These are phyloP conservation scores for Fomitopsis schrenkii DNA, from an alignment of 1,284 basidiomycete genomes.

Conservation along the genomic window DNA sequence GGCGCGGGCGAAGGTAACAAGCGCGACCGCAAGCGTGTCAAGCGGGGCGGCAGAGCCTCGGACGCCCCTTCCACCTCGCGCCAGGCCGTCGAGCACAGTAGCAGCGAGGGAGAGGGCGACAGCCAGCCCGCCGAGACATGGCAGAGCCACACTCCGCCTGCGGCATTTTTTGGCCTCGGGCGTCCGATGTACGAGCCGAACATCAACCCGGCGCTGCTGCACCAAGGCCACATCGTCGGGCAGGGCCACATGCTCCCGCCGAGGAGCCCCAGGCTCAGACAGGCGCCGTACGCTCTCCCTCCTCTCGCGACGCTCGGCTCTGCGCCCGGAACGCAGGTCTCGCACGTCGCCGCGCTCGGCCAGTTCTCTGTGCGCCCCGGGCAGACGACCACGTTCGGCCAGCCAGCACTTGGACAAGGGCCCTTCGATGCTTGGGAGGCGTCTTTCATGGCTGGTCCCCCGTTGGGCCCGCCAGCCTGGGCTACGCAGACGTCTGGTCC, in stretches of 20 bases:
- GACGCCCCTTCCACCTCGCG: background rate
- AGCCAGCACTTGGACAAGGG: background rate
- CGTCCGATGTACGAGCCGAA: background rate
- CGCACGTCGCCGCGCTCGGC: background rate
- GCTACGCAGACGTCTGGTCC: background rate
- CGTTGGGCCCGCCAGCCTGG: background rate
- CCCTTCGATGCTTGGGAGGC: background rate
- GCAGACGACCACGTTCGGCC: background rate
- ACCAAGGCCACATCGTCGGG: background rate
- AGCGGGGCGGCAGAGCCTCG: constrained; percentile 29
- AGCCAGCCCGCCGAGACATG: background rate
- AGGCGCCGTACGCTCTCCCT: background rate
- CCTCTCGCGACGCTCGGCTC: background rate
- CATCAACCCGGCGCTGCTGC: background rate
- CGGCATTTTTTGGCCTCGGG: background rate
- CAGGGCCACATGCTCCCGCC: background rate
- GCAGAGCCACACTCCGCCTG: background rate
- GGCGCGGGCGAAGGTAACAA: constrained; percentile 61
- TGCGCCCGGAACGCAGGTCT: background rate
- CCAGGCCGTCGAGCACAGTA: background rate
- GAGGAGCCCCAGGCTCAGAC: background rate
- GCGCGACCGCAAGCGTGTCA: constrained; percentile 54
- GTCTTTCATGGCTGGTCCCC: background rate
- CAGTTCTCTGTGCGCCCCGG: background rate
- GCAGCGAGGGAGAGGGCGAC: background rate